A percentile compares a stretch with the other conserved stretches of the same genome.
Evolutionary conservation across 768 basidiomycete genomes (phyloP).

Genomic region (Inosperma sp.): DNA sequence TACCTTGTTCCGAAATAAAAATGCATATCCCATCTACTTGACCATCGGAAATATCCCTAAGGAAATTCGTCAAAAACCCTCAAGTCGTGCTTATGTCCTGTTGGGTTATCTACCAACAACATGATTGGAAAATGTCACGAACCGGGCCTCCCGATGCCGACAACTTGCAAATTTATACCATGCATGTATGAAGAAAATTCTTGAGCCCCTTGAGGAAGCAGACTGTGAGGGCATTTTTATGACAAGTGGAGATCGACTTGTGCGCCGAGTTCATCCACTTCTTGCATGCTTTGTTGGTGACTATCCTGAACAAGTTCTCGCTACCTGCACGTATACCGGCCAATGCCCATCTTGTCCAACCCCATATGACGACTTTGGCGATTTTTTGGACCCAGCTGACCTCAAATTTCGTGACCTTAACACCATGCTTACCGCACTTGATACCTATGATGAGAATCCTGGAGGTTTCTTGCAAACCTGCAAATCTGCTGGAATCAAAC

Average conservation of each 20-base stretch:
- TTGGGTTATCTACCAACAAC: slow-evolving; percentile 40
- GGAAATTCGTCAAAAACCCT: too few relatives aligned
- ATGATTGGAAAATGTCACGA: slow-evolving; percentile 29
- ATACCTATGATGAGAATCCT: slow-evolving; percentile 5
- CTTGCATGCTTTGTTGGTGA: slow-evolving; percentile 36
- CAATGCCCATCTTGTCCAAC: slow-evolving; percentile 18
- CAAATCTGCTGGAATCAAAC: slow-evolving; percentile 8
- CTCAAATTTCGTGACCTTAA: slow-evolving; percentile 4
- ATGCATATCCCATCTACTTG: slow-evolving; percentile 41
- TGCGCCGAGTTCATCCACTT: slow-evolving; percentile 31
- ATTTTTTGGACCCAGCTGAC: slow-evolving; percentile 4
- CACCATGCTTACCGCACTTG: slow-evolving; percentile 4
- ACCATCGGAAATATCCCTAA: slow-evolving; percentile 38
- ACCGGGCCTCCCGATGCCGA: slow-evolving; percentile 23
- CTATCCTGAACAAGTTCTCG: slow-evolving; percentile 39
- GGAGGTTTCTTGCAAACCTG: background rate
- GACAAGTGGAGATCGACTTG: slow-evolving; percentile 29
- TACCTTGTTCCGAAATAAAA: slow-evolving; percentile 33
- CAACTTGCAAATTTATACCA: slow-evolving; percentile 36
- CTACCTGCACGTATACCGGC: slow-evolving; percentile 22
- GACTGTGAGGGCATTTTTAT: slow-evolving; percentile 29
- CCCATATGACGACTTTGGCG: slow-evolving; percentile 14
- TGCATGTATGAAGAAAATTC: slow-evolving; percentile 17
- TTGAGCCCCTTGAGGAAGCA: slow-evolving; percentile 25
- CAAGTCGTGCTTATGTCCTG: slow-evolving; percentile 30